A percentile compares a stretch with the other conserved stretches of the same genome.
Conservation (phyloP, 1,139 yeast species). For the Hemisphaericaspora xylanilytica region DNA sequence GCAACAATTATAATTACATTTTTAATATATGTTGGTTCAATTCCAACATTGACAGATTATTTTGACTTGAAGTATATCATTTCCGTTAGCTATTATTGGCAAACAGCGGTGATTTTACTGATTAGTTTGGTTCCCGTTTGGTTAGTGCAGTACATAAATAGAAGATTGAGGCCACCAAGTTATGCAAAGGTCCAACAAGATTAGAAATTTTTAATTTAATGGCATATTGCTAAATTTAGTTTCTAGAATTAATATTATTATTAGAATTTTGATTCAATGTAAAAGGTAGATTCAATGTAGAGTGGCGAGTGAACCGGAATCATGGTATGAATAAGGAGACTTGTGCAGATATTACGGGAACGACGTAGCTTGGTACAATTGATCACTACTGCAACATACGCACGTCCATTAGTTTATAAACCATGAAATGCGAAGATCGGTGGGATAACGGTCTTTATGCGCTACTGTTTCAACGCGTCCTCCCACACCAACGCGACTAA, state of each 20-base stretch:
- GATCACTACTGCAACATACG: too few species aligned
- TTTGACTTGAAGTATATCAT: slow-evolving; percentile 68
- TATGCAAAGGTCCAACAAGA: slow-evolving; percentile 95
- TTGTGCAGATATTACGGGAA: too few species aligned
- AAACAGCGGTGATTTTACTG: slow-evolving; percentile 58
- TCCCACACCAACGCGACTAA: too few species aligned
- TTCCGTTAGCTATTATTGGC: slow-evolving; percentile 66
- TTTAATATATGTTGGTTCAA: slow-evolving; percentile 62
- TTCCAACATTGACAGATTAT: slow-evolving; percentile 83
- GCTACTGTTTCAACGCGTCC: too few species aligned
- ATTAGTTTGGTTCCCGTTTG: slow-evolving; percentile 87
- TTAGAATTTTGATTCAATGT: neutral
- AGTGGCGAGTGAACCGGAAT: too few species aligned
- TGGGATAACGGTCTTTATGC: too few species aligned
- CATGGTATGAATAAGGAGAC: too few species aligned
- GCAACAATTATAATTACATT: slow-evolving; percentile 71
- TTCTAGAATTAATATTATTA: neutral
- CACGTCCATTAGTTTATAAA: too few species aligned
- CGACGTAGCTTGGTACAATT: too few species aligned
- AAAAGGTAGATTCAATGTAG: too few species aligned
- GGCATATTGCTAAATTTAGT: neutral
- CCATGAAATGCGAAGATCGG: too few species aligned
- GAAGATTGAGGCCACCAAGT: slow-evolving; percentile 85
- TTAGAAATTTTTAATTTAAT: slow-evolving; percentile 13
- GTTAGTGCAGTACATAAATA: slow-evolving; percentile 71